Evolutionary conservation across 73 alveolate species (phyloP).

Genomic region (Uronychia binucleata): DNA sequence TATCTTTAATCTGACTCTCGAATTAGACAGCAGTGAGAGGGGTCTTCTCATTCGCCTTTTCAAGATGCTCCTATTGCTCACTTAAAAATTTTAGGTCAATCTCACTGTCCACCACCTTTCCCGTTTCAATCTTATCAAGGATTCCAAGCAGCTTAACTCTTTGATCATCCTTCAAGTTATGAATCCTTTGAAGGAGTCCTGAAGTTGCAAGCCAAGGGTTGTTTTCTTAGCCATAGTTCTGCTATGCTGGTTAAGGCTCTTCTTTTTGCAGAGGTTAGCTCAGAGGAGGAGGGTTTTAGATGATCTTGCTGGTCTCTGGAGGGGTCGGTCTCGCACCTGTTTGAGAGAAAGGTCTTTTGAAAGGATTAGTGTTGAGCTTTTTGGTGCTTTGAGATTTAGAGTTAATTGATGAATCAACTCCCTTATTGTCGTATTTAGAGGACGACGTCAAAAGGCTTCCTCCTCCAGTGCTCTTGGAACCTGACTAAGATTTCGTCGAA

Average conservation of each 20-base stretch:
- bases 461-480: background rate
- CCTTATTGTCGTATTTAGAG: background rate
- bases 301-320: background rate
- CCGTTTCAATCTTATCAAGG: slow-evolving; percentile 38
- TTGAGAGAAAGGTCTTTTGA: slow-evolving; percentile 50
- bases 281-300: background rate
- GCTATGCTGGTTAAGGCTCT: background rate
- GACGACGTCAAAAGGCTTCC: background rate
- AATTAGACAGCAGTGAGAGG: too few species aligned
- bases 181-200: slow-evolving; percentile 16
- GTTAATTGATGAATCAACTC: background rate
- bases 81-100: slow-evolving; percentile 7
- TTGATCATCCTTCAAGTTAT: slow-evolving; percentile 38
- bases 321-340: background rate
- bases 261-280: background rate
- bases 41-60: too few species aligned
- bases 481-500: background rate
- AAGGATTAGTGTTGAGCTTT: slow-evolving; percentile 48
- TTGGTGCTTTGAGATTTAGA: slow-evolving; percentile 2
- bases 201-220: background rate
- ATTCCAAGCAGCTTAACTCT: slow-evolving; percentile 40
- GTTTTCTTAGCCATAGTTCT: background rate
- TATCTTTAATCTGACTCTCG: background rate
- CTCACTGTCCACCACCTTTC: background rate
- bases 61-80: background rate